Percentiles rank a stretch among this genome's conserved stretches.
These are phyloP conservation scores for Sextonia rubra DNA, from an alignment of 164 flowering plant genomes.

Conservation along the genomic window DNA sequence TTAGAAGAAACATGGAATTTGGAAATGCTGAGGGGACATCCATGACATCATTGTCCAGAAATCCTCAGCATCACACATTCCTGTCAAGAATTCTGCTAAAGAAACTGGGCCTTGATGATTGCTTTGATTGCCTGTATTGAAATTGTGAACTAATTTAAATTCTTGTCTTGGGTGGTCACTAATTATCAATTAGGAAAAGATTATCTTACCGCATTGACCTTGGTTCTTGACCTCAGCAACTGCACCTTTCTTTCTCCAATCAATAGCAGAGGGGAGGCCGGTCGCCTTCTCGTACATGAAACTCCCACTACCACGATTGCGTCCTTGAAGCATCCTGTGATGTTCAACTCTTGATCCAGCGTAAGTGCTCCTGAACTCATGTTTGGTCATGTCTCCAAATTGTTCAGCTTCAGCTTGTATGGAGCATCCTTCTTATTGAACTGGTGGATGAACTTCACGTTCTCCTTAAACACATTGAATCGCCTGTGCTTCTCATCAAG, in stretches of 20 bases:
- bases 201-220: conserved; percentile 64
- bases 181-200: too few species aligned
- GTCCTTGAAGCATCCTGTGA: conserved; percentile 51
- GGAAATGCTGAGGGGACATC: too few species aligned
- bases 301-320: conserved; percentile 18
- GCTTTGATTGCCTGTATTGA: too few species aligned
- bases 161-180: background rate
- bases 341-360: conserved; percentile 50
- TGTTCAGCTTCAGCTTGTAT: conserved; percentile 59
- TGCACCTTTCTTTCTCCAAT: conserved; percentile 79
- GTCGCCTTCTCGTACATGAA: conserved; percentile 55
- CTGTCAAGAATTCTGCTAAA: too few species aligned
- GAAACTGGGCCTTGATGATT: too few species aligned
- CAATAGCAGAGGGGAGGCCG: conserved; percentile 42
- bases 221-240: conserved; percentile 66
- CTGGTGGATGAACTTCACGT: conserved; percentile 39
- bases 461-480: conserved; percentile 61
- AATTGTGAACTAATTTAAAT: too few species aligned
- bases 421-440: conserved; percentile 52
- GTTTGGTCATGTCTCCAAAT: conserved; percentile 67
- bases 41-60: too few species aligned
- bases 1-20: too few species aligned
- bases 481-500: conserved; percentile 47
- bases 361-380: conserved; percentile 44
- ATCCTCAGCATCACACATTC: too few species aligned